These are phyloP conservation scores for Lathyrus oleraceus DNA, from an alignment of 306 rosid genomes.

Conservation along the genomic window DNA sequence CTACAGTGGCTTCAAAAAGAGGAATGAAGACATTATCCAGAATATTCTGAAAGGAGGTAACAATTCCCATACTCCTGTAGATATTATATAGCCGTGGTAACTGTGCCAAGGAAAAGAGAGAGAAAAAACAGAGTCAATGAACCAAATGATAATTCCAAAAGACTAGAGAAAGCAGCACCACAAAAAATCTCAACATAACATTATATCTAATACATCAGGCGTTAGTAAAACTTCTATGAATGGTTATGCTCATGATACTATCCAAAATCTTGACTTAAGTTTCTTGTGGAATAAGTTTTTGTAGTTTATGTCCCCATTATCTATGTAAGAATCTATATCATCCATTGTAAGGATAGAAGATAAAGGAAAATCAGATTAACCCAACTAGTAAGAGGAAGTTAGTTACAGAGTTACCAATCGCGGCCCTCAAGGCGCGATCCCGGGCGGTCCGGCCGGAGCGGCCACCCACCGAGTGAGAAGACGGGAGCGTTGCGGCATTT, in stretches of 20 bases:
- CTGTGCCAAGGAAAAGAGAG: constrained; percentile 50
- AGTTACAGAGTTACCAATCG: too few relatives aligned
- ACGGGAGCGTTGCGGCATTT: too few relatives aligned
- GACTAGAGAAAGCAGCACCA: constrained; percentile 12
- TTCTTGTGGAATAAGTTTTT: constrained; percentile 4
- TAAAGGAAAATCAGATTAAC: not conserved
- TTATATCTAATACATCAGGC: constrained; percentile 11
- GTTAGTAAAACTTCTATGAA: not conserved
- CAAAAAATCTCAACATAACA: constrained; percentile 21
- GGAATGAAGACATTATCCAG: constrained; percentile 80
- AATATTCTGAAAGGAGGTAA: constrained; percentile 79
- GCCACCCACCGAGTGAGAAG: too few relatives aligned
- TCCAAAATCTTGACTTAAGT: not conserved
- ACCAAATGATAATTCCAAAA: constrained; percentile 13
- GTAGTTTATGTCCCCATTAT: not conserved
- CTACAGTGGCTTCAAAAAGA: constrained; percentile 74
- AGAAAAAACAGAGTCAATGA: constrained; percentile 3
- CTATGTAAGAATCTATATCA: not conserved
- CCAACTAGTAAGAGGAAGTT: not conserved
- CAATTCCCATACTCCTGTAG: constrained; percentile 82
- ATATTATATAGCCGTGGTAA: constrained; percentile 75
- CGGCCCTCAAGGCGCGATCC: too few relatives aligned
- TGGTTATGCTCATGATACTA: constrained; percentile 14
- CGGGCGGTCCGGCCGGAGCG: too few relatives aligned
- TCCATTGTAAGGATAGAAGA: not conserved